Conservation (phyloP, 78 protist species). For the Neovahlkampfia damariscottae region DNA sequence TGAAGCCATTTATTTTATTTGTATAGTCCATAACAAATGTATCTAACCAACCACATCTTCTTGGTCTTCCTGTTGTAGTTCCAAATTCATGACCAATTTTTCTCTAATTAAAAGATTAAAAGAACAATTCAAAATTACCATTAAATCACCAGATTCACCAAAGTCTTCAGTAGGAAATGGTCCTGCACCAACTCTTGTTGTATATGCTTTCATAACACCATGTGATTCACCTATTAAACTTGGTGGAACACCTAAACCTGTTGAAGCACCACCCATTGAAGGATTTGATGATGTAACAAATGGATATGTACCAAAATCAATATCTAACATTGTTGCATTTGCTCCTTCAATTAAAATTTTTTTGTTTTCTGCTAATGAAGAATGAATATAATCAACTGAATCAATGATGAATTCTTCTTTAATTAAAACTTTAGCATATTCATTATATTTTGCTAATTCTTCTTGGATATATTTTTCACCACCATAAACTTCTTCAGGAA, state of each 20-base stretch:
- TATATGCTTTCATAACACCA: slow-evolving; percentile 91
- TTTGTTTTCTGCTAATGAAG: slow-evolving; percentile 38
- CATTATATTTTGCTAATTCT: slow-evolving; percentile 44
- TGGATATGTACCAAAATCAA: slow-evolving; percentile 88
- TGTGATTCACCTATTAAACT: slow-evolving; percentile 36
- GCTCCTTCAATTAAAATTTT: slow-evolving; percentile 71
- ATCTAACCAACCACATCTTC: slow-evolving; percentile 89
- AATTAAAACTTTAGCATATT: slow-evolving; percentile 54
- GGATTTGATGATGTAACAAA: slow-evolving; percentile 81
- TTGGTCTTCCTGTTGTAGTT: slow-evolving; percentile 80
- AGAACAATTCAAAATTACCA: neutral
- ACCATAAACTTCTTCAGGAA: neutral
- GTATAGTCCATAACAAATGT: slow-evolving; percentile 54
- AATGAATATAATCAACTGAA: slow-evolving; percentile 48
- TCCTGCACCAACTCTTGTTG: slow-evolving; percentile 81
- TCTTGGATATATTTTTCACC: too few relatives aligned
- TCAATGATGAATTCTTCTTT: slow-evolving; percentile 43
- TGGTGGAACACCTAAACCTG: slow-evolving; percentile 78
- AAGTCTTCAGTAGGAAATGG: slow-evolving; percentile 77
- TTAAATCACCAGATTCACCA: slow-evolving; percentile 29
- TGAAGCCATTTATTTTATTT: slow-evolving; percentile 53
- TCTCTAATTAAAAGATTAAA: slow-evolving; percentile 11
- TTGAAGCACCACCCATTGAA: slow-evolving; percentile 72
- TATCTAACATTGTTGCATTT: slow-evolving; percentile 81
- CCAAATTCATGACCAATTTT: slow-evolving; percentile 74